Conservation (phyloP, 179 eudicot genomes). For the Silene vulgaris region DNA sequence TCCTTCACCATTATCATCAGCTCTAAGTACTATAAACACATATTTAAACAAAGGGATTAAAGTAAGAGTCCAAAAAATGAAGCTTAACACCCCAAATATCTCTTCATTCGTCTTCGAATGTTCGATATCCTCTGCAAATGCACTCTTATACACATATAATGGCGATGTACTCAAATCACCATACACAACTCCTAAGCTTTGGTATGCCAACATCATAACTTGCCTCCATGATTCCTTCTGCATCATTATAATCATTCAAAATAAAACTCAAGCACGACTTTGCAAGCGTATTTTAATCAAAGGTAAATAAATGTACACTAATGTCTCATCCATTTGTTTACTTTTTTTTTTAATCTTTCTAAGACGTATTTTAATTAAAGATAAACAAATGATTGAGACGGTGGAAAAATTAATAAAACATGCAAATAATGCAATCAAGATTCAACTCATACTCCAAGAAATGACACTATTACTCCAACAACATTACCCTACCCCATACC, state of each 20-base stretch:
- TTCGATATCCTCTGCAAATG: conserved; percentile 73
- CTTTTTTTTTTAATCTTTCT: too few species aligned
- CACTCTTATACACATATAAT: conserved; percentile 67
- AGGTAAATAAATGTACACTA: too few species aligned
- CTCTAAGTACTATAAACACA: conserved; percentile 79
- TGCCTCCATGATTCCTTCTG: conserved; percentile 88
- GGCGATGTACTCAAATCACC: conserved; percentile 94
- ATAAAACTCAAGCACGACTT: background rate
- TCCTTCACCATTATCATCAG: conserved; percentile 98
- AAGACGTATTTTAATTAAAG: too few species aligned
- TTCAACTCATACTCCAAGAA: background rate
- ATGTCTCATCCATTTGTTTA: too few species aligned
- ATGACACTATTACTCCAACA: background rate
- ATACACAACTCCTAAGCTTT: conserved; percentile 86
- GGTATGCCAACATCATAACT: conserved; percentile 72
- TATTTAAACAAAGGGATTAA: conserved; percentile 70
- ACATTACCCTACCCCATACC: background rate
- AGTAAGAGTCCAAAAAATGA: conserved; percentile 75
- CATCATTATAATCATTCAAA: conserved; percentile 21
- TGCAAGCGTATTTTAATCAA: background rate
- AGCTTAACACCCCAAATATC: conserved; percentile 73
- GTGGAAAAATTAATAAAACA: too few species aligned
- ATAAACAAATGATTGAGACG: background rate
- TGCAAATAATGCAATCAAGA: background rate
- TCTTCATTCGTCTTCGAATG: conserved; percentile 61